Base-by-base conservation (phyloP, 345 rosid species). In the Crucihimalaya himalaica region DNA sequence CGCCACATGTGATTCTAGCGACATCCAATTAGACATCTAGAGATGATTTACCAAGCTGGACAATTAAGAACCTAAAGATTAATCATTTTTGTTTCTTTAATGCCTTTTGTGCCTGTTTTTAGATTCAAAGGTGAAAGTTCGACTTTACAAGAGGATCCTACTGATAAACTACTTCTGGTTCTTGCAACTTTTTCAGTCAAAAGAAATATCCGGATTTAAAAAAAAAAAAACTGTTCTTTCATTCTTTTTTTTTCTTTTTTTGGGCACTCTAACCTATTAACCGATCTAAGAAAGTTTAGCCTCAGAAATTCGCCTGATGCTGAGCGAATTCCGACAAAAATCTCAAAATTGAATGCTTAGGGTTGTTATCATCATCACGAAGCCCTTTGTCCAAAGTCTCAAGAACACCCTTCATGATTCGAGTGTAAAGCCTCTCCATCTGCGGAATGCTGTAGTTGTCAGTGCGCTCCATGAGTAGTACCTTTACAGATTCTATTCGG, bases 391-490 rank as follows among this genome's bases (percentile, higher is more conserved):
- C 86, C 82, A 76, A 83, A 45, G 78, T 76, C 77, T 83, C 86
- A 15, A 90, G 88, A 58, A 86, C 84, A 18, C 86, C 93, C 71
- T 89, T 96, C 87, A 96, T 83, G 63, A 92, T 73, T 14, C 89
- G 84, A 0, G 87, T 79, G 70, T 96, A 96, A 2, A 90, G 81
- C 84, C 91, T 89, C 81, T 96, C 98, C 29, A 92, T 97, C 83
- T 85, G 90, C 8, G 98, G 97, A 51, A 95, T 85, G 71, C 79
- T 82, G 50, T 86, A 86, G 67, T 78, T 81, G 45, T 84, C 88
- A 1, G 89, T 92, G 11, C 78, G 83, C 66, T 82, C 86, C 79
- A 89, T 58, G 11, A 90, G 75, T 21, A 78, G 55, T 75, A 55
- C 75, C 84, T 87, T 90, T 5, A 80, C 69, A 0, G 79, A 21